Evolutionary conservation across 2,329 filamentous ascomycete genomes (phyloP), one percentile per base, ranked within the genome.

Genomic region (Aspergillus fumigatus): DNA sequence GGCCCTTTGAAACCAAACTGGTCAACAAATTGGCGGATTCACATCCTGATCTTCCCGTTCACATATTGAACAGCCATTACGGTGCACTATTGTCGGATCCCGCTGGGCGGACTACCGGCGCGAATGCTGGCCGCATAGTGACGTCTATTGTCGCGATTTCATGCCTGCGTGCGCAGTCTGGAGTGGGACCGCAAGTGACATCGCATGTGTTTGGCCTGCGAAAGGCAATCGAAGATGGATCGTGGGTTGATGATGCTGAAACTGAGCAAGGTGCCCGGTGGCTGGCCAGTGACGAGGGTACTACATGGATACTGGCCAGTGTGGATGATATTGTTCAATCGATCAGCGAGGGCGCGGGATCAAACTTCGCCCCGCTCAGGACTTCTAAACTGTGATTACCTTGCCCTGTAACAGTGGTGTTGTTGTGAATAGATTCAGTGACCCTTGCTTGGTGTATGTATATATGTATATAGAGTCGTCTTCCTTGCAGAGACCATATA

Each of bases 201-300:
- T 90, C 87, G 62, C 90, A 95, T 73, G 80, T 94, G 0, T 93
- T 92, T 75, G 90, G 90, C 0, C 69, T 95, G 73, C 75, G 88
- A 57, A 94, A 94, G 77, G 88, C 85, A 0, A 80, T 88, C 52
- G 84, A 88, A 61, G 86, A 91, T 70, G 88, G 87, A 1, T 78
- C 77, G 21, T 81, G 73, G 71, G 80, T 74, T 40, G 70, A 74
- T 51, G 80, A 81, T 54, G 76, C 78, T 50, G 75, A 83, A 61
- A 79, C 78, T 0, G 80, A 80, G 8, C 74, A 82, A 56, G 83
- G 79, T 1, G 81, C 79, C 1, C 74, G 77, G 63, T 88, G 85
- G 86, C 70, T 88, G 64, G 84, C 84, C 1, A 80, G 80, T 32
- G 84, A 89, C 59, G 85, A 87, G 63, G 87, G 87, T 0, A 86